Evolutionary conservation across 1,139 yeast genomes (phyloP).

Genomic region (Debaryomyces subglobosus): DNA sequence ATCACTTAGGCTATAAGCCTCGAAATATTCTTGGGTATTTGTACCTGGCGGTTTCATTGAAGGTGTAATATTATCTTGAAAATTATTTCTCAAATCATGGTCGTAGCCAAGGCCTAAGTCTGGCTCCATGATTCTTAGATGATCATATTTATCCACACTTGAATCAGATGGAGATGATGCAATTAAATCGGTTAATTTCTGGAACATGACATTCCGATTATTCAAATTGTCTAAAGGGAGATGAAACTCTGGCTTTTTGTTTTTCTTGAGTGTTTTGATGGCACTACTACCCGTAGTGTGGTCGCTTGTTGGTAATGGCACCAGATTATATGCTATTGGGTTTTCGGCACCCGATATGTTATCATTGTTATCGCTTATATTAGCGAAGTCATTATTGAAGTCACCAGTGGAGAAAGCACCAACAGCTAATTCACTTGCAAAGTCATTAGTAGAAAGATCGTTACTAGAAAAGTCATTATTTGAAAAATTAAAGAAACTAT

Average conservation of each 20-base stretch:
- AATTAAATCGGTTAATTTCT: conserved; percentile 9
- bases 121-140: conserved; percentile 22
- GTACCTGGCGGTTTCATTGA: conserved; percentile 46
- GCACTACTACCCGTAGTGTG: background rate
- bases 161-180: conserved; percentile 15
- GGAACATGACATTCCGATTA: conserved; percentile 13
- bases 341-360: conserved; percentile 1
- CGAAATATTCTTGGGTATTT: conserved; percentile 38
- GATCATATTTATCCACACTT: conserved; percentile 14
- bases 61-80: conserved; percentile 36
- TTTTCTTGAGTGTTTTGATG: conserved; percentile 6
- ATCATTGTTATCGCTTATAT: conserved; percentile 3
- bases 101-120: conserved; percentile 19
- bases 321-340: background rate
- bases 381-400: conserved; percentile 3
- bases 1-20: conserved; percentile 13
- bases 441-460: conserved; percentile 4
- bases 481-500: conserved; percentile 2
- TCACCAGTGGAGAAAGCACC: background rate
- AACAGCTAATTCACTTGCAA: conserved; percentile 1
- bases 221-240: conserved; percentile 20
- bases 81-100: conserved; percentile 14
- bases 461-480: conserved; percentile 4
- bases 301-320: conserved; percentile 1
- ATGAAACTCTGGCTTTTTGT: conserved; percentile 20